Percentiles rank a stretch among this genome's conserved stretches.
These are phyloP conservation scores for Euryodendron excelsum DNA, from an alignment of 148 eudicot genomes.

Conservation along the genomic window DNA sequence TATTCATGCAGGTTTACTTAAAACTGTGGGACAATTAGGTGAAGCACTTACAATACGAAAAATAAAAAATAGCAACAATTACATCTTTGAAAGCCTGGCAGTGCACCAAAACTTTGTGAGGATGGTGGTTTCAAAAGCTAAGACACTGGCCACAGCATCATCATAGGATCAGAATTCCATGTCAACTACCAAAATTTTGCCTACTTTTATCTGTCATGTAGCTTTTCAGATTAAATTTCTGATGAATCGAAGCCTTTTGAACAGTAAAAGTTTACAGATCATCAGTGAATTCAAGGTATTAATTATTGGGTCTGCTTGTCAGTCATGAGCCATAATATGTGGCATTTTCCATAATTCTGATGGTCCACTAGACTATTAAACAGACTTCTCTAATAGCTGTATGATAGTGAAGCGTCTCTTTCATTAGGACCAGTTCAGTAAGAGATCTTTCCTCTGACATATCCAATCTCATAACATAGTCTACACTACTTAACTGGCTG, in stretches of 20 bases:
- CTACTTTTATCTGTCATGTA: background rate
- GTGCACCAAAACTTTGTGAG: background rate
- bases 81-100: background rate
- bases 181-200: background rate
- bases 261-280: background rate
- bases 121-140: background rate
- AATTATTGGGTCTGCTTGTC: background rate
- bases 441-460: background rate
- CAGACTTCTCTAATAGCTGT: background rate
- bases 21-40: background rate
- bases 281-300: background rate
- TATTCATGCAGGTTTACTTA: background rate
- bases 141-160: background rate
- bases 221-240: background rate
- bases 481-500: background rate
- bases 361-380: background rate
- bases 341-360: background rate
- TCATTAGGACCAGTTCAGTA: background rate
- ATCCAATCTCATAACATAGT: background rate
- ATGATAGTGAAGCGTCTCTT: background rate
- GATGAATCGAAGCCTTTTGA: background rate
- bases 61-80: background rate
- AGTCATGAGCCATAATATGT: background rate
- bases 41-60: background rate
- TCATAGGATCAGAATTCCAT: background rate